These are phyloP conservation scores for Colletotrichum filicis DNA, from an alignment of 2,329 filamentous ascomycete species.

Conservation along the genomic window DNA sequence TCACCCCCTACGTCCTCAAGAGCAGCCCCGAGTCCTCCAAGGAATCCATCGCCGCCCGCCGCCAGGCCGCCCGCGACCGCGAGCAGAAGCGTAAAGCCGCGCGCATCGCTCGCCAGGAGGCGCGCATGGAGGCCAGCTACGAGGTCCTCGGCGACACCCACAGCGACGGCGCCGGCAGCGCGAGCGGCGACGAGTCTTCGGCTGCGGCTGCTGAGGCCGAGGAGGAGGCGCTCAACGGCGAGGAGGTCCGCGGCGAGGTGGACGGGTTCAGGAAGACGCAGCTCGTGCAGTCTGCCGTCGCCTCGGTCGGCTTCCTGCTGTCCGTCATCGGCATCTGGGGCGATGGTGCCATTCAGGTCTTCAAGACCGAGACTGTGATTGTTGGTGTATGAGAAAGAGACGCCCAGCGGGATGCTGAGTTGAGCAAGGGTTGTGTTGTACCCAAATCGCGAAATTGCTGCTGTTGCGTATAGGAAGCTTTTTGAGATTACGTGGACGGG, in stretches of 20 bases:
- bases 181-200: constrained; percentile 59
- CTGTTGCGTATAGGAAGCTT: constrained; percentile 17
- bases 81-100: constrained; percentile 40
- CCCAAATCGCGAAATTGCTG: neutral
- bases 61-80: constrained; percentile 41
- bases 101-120: constrained; percentile 43
- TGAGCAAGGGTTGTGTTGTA: neutral
- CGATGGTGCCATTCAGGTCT: constrained; percentile 57
- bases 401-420: neutral
- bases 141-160: constrained; percentile 71
- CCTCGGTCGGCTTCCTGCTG: constrained; percentile 68
- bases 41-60: constrained; percentile 39
- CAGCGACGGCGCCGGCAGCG: constrained; percentile 54
- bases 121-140: constrained; percentile 76
- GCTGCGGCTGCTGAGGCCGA: constrained; percentile 49
- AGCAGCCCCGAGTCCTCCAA: constrained; percentile 41
- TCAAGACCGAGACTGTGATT: constrained; percentile 36
- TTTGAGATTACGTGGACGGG: constrained; percentile 17
- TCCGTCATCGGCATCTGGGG: constrained; percentile 75
- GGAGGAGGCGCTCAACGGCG: constrained; percentile 65
- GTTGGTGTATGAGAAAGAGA: constrained; percentile 30
- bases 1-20: constrained; percentile 56
- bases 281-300: constrained; percentile 62
- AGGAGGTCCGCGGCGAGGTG: constrained; percentile 68
- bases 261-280: constrained; percentile 66